These are phyloP conservation scores for Penicillium decumbens DNA, from an alignment of 2,329 filamentous ascomycete genomes.

Conservation along the genomic window DNA sequence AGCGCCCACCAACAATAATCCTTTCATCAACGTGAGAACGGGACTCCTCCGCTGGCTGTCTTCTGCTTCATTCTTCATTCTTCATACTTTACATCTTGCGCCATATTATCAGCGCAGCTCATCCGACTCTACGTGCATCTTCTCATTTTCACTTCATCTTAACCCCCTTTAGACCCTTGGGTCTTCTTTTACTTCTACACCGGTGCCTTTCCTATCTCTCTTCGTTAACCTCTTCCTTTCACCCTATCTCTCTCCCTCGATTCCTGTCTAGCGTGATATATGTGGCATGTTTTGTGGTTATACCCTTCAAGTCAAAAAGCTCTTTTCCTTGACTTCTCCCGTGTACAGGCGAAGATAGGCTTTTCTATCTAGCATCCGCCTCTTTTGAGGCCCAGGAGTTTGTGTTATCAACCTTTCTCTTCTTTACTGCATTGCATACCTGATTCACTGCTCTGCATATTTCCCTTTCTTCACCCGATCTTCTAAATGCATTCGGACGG, in stretches of 20 bases:
- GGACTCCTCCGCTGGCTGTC: conserved; percentile 3
- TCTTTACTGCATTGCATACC: background rate
- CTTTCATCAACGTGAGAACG: conserved; percentile 1
- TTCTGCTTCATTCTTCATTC: background rate
- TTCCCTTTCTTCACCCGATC: background rate
- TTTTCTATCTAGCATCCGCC: conserved; percentile 10
- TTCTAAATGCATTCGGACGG: background rate
- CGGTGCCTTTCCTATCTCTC: conserved; percentile 7
- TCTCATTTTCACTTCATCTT: conserved; percentile 1
- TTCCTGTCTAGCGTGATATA: conserved; percentile 20
- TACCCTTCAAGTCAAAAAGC: conserved; percentile 24
- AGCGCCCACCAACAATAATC: conserved; percentile 28
- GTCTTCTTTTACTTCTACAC: conserved; percentile 5
- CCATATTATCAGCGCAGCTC: conserved; percentile 10
- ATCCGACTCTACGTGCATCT: background rate
- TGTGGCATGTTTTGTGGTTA: conserved; percentile 27
- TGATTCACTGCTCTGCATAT: background rate
- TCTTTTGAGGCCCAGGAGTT: conserved; percentile 10
- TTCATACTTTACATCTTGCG: conserved; percentile 1
- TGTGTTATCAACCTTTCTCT: conserved; percentile 5
- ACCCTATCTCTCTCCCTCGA: conserved; percentile 11
- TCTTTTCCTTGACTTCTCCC: conserved; percentile 9
- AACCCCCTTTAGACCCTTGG: conserved; percentile 1
- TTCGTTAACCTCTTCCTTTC: conserved; percentile 19
- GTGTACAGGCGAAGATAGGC: conserved; percentile 13